Percentiles rank a stretch among this genome's conserved stretches.
These are phyloP conservation scores for Salix suchowensis DNA, from an alignment of 345 rosid genomes.

Conservation along the genomic window DNA sequence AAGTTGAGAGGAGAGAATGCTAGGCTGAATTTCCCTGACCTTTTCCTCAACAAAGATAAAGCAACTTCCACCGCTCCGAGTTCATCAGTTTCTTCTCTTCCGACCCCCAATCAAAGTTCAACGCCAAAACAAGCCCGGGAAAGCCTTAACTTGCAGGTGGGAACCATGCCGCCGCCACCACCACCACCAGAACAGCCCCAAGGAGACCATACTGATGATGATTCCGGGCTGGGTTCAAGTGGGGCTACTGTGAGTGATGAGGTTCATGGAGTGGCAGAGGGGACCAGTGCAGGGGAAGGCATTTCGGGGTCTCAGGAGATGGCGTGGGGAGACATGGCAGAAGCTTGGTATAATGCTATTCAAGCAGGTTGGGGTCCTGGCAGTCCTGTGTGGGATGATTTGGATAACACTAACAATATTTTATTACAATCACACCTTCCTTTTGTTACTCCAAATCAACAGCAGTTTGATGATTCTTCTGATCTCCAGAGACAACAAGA, in stretches of 20 bases:
- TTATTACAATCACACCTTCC: conserved; percentile 47
- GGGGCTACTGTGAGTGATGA: conserved; percentile 29
- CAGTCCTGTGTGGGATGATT: conserved; percentile 89
- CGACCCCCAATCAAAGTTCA: conserved; percentile 19
- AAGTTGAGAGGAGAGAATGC: conserved; percentile 83
- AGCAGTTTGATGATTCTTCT: conserved; percentile 24
- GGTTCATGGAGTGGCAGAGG: conserved; percentile 22
- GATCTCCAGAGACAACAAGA: conserved; percentile 31
- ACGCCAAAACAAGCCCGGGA: conserved; percentile 22
- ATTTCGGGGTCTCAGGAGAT: conserved; percentile 38
- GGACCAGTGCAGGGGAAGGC: conserved; percentile 22
- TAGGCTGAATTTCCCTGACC: conserved; percentile 83
- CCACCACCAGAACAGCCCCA: conserved; percentile 17
- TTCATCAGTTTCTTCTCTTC: conserved; percentile 26
- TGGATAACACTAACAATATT: conserved; percentile 51
- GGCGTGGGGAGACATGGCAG: conserved; percentile 73
- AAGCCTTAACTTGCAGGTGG: conserved; percentile 17
- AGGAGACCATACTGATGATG: conserved; percentile 28
- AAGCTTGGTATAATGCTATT: conserved; percentile 77
- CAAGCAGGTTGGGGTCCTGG: conserved; percentile 88
- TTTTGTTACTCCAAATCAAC: conserved; percentile 35
- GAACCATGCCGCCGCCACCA: conserved; percentile 4
- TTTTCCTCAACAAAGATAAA: conserved; percentile 55
- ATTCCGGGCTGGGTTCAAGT: conserved; percentile 36
- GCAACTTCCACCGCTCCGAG: conserved; percentile 25